Conservation (phyloP, 257 asterid species). For the Nicotiana undulata region DNA sequence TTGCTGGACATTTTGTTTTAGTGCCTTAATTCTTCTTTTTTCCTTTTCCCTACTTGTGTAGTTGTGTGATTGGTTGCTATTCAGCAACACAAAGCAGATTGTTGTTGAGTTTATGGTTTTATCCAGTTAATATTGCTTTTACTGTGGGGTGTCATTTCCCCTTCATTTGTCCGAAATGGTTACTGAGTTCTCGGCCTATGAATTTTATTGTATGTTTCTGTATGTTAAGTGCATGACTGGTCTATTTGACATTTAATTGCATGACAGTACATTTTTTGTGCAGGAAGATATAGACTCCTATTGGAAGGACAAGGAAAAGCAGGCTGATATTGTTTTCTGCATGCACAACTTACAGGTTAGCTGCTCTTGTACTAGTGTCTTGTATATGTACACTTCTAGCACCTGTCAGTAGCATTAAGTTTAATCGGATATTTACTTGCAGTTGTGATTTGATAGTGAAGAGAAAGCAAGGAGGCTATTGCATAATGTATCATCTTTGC, state of each 20-base stretch:
- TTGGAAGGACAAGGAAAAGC: conserved; percentile 64
- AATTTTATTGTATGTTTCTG: not conserved
- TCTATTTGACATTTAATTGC: not conserved
- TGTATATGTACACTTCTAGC: not conserved
- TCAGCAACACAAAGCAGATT: not conserved
- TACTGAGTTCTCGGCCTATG: not conserved
- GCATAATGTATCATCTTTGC: conserved; percentile 76
- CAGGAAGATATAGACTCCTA: conserved; percentile 68
- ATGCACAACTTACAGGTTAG: conserved; percentile 90
- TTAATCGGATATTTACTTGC: conserved; percentile 16
- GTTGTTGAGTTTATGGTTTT: not conserved
- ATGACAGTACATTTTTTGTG: conserved; percentile 17
- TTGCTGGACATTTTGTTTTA: not conserved
- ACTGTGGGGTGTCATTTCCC: not conserved
- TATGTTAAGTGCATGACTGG: not conserved
- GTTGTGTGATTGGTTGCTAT: not conserved
- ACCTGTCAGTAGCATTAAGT: not conserved
- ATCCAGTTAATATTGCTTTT: not conserved
- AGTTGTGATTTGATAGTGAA: conserved; percentile 87
- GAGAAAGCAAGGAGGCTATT: conserved; percentile 69
- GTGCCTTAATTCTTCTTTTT: not conserved
- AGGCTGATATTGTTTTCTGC: conserved; percentile 83
- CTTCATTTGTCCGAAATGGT: not conserved
- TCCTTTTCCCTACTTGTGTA: not conserved
- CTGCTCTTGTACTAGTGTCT: no score